These are phyloP conservation scores for Pythium coloratum DNA, from an alignment of 352 stramenopile species.

Conservation along the genomic window DNA sequence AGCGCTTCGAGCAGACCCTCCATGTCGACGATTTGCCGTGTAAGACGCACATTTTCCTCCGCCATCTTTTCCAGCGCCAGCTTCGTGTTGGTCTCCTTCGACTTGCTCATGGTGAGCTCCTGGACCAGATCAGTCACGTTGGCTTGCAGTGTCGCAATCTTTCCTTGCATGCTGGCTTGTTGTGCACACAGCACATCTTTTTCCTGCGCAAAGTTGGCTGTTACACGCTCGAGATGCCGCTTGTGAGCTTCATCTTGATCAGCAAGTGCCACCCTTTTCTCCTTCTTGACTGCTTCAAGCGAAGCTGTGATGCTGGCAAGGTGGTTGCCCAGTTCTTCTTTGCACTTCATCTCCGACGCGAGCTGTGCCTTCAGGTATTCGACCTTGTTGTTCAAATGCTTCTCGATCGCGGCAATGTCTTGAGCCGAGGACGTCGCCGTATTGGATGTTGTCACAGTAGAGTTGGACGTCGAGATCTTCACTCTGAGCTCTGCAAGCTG, in stretches of 20 bases:
- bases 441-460: not conserved
- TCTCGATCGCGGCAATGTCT: constrained; percentile 58
- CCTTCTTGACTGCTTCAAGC: constrained; percentile 68
- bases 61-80: constrained; percentile 75
- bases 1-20: constrained; percentile 57
- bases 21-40: constrained; percentile 62
- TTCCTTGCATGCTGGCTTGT: constrained; percentile 50
- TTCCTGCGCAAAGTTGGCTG: constrained; percentile 52
- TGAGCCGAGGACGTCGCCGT: constrained; percentile 4
- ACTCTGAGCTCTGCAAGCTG: constrained; percentile 48
- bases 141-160: constrained; percentile 63
- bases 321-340: constrained; percentile 75
- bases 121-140: constrained; percentile 79
- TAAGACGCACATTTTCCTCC: constrained; percentile 66
- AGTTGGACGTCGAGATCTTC: not conserved
- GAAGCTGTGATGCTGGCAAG: constrained; percentile 59
- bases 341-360: constrained; percentile 83
- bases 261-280: constrained; percentile 44
- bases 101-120: constrained; percentile 64
- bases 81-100: constrained; percentile 62
- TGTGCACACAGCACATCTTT: constrained; percentile 49
- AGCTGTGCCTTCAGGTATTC: constrained; percentile 85
- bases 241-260: constrained; percentile 68
- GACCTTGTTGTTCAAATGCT: constrained; percentile 77
- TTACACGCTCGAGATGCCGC: constrained; percentile 46